A percentile compares a stretch with the other conserved stretches of the same genome.
Evolutionary conservation across 192 early-diverging fungal genomes (phyloP).

Genomic region (Helicostylum pulchrum): DNA sequence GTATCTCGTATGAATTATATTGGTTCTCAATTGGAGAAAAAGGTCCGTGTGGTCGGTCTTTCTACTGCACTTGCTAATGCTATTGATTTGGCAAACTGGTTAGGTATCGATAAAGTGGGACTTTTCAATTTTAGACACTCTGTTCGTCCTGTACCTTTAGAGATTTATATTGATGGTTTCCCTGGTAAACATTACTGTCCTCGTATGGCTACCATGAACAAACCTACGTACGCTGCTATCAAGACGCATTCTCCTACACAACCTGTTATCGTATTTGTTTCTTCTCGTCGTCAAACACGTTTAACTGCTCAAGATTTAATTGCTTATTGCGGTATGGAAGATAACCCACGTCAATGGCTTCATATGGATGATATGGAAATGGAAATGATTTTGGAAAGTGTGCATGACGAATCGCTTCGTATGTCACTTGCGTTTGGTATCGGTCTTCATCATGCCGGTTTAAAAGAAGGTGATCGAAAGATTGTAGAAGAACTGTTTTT

Average conservation of each 20-base stretch:
- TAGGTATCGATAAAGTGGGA: conserved; percentile 81
- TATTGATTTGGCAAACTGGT: conserved; percentile 93
- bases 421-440: conserved; percentile 91
- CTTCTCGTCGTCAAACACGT: conserved; percentile 93
- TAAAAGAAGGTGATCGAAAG: conserved; percentile 82
- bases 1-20: conserved; percentile 99
- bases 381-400: conserved; percentile 63
- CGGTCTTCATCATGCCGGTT: conserved; percentile 94
- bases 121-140: conserved; percentile 97
- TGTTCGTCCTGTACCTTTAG: conserved; percentile 94
- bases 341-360: conserved; percentile 87
- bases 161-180: conserved; percentile 97
- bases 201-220: conserved; percentile 98
- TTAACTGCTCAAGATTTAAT: conserved; percentile 97
- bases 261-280: conserved; percentile 98
- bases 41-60: conserved; percentile 91
- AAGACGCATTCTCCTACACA: conserved; percentile 89
- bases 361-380: conserved; percentile 81
- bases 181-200: conserved; percentile 97
- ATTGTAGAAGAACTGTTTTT: conserved; percentile 93
- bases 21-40: conserved; percentile 65
- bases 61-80: conserved; percentile 98
- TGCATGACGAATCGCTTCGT: conserved; percentile 79
- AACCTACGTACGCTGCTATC: conserved; percentile 93
- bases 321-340: conserved; percentile 87